Conservation (phyloP, 352 stramenopile genomes). For the Phytophthora niederhauseri region DNA sequence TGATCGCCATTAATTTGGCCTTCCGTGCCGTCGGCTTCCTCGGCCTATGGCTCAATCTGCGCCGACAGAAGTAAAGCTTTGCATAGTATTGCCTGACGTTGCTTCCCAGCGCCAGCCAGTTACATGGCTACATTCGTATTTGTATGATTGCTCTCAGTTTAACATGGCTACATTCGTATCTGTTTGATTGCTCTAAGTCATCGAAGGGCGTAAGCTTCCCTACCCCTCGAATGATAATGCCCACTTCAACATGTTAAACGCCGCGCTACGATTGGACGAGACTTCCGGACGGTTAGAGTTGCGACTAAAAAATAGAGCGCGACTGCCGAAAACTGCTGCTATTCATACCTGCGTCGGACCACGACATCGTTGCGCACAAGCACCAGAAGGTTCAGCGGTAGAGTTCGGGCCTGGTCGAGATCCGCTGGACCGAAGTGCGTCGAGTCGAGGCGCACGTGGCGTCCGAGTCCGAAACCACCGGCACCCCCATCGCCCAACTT, state of each 20-base stretch:
- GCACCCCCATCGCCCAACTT: neutral
- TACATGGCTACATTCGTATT: neutral
- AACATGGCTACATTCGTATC: neutral
- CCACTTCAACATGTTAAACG: conserved; percentile 1
- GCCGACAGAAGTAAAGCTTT: conserved; percentile 1
- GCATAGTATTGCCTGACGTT: neutral
- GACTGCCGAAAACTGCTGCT: neutral
- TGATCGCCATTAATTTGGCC: conserved; percentile 33
- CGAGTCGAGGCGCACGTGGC: neutral
- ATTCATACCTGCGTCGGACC: neutral
- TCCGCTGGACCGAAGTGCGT: neutral
- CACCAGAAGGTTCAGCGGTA: neutral
- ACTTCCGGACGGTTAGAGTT: neutral
- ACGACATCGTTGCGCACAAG: neutral
- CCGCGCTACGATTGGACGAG: neutral
- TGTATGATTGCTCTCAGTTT: neutral
- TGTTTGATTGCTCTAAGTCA: neutral
- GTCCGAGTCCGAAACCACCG: neutral
- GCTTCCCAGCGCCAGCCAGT: neutral
- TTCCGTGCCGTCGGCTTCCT: conserved; percentile 39
- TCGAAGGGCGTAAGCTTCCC: neutral
- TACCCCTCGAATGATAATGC: conserved; percentile 1
- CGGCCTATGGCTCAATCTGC: conserved; percentile 26
- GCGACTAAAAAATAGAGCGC: conserved; percentile 1
- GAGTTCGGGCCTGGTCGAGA: neutral